Evolutionary conservation across 345 rosid species (phyloP), one percentile per base, ranked within the genome.

Genomic region (Aquilaria malaccensis): DNA sequence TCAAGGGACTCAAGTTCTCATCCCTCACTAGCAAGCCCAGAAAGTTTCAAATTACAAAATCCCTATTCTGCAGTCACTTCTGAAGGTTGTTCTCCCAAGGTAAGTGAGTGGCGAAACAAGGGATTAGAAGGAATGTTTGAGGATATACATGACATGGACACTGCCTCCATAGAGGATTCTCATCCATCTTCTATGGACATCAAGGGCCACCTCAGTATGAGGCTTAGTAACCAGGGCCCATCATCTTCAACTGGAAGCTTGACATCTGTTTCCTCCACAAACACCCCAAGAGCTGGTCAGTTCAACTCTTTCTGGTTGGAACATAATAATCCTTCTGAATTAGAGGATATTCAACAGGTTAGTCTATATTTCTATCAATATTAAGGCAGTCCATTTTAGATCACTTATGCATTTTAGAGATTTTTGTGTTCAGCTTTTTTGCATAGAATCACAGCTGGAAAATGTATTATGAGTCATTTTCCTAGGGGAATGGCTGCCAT

Each of bases 61-160:
- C 33, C 49, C 45, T 76, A 66, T 59, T 72, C 83, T 71, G 78
- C 70, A 14, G 67, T 68, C 48, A 62, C 70, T 9, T 62, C 81
- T 46, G 92, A 88, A 68, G 81, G 78, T 70, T 81, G 69, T 70
- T 88, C 96, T 63, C 96, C 96, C 54, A 88, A 77, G 76, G 30
- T 77, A 58, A 81, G 80, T 68, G 96, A 88, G 63, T 88, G 96
- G 89, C 76, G 89, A 61, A 81, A 70, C 58, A 88, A 80, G 78
- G 92, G 96, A 47, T 77, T 85, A 56, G 89, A 88, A 74, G 92
- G 96, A 64, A 88, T 88, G 92, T 85, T 85, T 76, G 96, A 88
- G 71, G 96, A 88, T 68, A 82, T 85, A 75, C 96, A 88, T 78
- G 96, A 85, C 65, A 88, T 88, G 96, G 92, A 88, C 70, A 85